These are phyloP conservation scores for Ganoderma leucocontextum DNA, from an alignment of 1,284 basidiomycete species.

Conservation along the genomic window DNA sequence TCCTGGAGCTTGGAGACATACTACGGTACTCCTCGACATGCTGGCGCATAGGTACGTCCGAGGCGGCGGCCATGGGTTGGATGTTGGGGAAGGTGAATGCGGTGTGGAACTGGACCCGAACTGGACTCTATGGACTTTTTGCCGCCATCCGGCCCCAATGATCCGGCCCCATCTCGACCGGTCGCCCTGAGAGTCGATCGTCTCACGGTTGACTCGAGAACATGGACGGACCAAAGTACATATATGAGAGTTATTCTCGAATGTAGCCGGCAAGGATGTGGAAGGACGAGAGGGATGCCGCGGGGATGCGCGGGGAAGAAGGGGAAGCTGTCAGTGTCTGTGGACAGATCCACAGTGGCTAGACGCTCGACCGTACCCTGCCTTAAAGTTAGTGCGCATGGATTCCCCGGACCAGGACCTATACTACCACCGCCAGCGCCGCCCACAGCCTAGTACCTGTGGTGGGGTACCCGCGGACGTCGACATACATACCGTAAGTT, in stretches of 20 bases:
- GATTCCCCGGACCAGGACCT: no score
- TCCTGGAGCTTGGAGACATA: conserved; percentile 85
- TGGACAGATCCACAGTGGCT: no score
- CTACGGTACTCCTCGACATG: conserved; percentile 85
- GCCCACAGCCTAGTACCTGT: no score
- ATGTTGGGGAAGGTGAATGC: conserved; percentile 1
- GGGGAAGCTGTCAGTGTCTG: no score
- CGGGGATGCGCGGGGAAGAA: no score
- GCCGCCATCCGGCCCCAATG: conserved; percentile 24
- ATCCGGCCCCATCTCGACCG: conserved; percentile 31
- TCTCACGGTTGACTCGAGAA: neutral
- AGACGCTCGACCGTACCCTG: no score
- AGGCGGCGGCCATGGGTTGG: conserved; percentile 27
- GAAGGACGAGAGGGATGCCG: neutral
- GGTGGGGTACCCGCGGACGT: no score
- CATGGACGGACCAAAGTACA: neutral
- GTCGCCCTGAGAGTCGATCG: neutral
- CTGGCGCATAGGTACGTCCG: conserved; percentile 71
- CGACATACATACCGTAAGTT: no score
- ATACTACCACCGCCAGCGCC: no score
- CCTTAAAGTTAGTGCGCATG: no score
- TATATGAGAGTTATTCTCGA: neutral
- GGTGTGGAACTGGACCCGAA: conserved; percentile 4
- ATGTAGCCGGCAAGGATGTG: neutral
- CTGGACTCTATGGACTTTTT: conserved; percentile 11